phyloP scores from a whole-genome alignment of 2,329 filamentous ascomycete genomes.

The Teratosphaeria nubilosa region DNA sequence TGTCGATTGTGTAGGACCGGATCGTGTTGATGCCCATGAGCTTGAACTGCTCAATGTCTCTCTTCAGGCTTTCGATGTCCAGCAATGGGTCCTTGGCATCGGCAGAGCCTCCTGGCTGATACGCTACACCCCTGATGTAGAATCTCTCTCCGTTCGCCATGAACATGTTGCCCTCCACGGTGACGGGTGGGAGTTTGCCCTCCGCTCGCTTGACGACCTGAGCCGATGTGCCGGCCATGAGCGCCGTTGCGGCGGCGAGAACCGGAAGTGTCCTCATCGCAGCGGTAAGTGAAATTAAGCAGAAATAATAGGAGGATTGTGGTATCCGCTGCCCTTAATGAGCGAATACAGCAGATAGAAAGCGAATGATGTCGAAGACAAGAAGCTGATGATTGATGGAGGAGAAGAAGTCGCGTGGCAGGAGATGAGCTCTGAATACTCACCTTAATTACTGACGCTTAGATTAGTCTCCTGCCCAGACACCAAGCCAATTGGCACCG shows the following conservation, averaged over 20 bases:
- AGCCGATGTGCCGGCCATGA: not conserved
- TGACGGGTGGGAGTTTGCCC: conserved; percentile 9
- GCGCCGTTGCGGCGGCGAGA: not conserved
- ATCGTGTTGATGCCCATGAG: conserved; percentile 72
- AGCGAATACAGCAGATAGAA: not conserved
- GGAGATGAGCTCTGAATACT: not conserved
- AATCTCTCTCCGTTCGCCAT: conserved; percentile 26
- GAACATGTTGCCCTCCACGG: conserved; percentile 4
- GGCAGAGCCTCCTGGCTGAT: conserved; percentile 46
- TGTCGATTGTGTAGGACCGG: conserved; percentile 90
- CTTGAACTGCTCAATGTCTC: conserved; percentile 72
- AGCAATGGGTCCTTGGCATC: conserved; percentile 63
- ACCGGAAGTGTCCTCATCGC: not conserved
- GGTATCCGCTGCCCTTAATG: not conserved
- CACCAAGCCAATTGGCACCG: not conserved
- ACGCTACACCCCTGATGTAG: conserved; percentile 52
- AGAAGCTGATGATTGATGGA: not conserved
- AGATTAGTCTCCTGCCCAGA: not conserved
- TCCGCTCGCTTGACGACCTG: conserved; percentile 5
- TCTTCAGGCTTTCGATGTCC: conserved; percentile 57
- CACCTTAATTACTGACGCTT: not conserved
- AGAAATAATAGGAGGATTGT: not conserved
- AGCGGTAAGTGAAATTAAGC: not conserved
- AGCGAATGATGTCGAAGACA: not conserved
- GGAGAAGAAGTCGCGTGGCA: not conserved